phyloP scores from a whole-genome alignment of 495 filamentous ascomycete genomes.

The Terfezia claveryi region DNA sequence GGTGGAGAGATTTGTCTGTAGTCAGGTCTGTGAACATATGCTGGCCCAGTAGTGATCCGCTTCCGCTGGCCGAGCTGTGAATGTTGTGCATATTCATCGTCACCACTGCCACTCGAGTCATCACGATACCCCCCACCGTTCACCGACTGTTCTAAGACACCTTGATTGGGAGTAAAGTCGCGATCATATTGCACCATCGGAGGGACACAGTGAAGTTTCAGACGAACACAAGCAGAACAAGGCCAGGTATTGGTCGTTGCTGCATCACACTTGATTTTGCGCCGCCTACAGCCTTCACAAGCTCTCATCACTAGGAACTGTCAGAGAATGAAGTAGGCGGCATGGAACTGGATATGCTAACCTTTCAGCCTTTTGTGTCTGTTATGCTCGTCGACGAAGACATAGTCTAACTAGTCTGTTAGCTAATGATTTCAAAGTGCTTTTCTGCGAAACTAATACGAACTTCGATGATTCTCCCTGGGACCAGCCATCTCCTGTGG shows the following conservation, averaged over 20 bases:
- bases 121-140: constrained; percentile 23
- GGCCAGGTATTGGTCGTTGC: constrained; percentile 97
- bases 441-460: background rate
- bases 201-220: constrained; percentile 84
- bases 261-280: constrained; percentile 91
- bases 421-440: background rate
- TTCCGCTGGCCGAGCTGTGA: constrained; percentile 14
- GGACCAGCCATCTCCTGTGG: constrained; percentile 15
- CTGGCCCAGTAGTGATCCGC: constrained; percentile 6
- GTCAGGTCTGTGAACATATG: background rate
- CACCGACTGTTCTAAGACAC: constrained; percentile 11
- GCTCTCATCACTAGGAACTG: constrained; percentile 69
- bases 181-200: constrained; percentile 75
- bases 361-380: constrained; percentile 92
- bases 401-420: constrained; percentile 42
- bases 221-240: constrained; percentile 75
- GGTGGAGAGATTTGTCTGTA: constrained; percentile 12
- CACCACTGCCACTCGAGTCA: constrained; percentile 25
- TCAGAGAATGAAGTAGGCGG: background rate
- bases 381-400: constrained; percentile 98
- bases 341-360: constrained; percentile 22
- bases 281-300: constrained; percentile 82
- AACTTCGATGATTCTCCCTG: constrained; percentile 19
- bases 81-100: constrained; percentile 36
- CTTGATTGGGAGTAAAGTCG: constrained; percentile 32